phyloP scores from a whole-genome alignment of 2,329 filamentous ascomycete species.

The Ophiostoma sp. region DNA sequence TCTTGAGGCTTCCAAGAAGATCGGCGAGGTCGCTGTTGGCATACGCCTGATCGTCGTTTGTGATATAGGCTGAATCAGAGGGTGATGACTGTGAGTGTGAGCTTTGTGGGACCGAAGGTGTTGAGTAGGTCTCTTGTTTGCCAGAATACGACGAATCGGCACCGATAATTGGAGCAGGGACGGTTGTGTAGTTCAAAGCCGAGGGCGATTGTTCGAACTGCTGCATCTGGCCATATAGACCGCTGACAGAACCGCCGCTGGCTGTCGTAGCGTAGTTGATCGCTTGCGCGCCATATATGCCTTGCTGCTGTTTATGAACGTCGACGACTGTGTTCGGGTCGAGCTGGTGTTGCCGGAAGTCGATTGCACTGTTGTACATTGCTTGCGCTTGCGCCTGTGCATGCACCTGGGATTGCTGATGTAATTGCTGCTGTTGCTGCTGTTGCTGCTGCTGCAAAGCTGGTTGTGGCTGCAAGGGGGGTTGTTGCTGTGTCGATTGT shows the following conservation, averaged over 20 bases:
- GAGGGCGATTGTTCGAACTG: constrained; percentile 47
- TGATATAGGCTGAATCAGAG: constrained; percentile 47
- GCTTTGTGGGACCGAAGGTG: constrained; percentile 45
- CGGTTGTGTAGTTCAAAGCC: constrained; percentile 49
- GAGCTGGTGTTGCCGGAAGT: constrained; percentile 23
- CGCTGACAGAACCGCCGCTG: constrained; percentile 33
- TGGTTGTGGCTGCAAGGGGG: constrained; percentile 32
- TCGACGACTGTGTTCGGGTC: constrained; percentile 10
- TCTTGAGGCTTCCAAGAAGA: constrained; percentile 77
- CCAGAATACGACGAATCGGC: constrained; percentile 47
- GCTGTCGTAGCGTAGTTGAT: constrained; percentile 38
- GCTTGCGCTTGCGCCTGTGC: constrained; percentile 39
- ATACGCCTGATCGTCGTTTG: constrained; percentile 47
- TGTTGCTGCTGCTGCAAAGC: constrained; percentile 29
- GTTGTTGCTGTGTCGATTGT: constrained; percentile 31
- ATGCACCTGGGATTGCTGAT: constrained; percentile 27
- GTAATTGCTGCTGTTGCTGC: constrained; percentile 28
- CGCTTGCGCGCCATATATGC: constrained; percentile 46
- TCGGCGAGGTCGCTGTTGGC: constrained; percentile 69
- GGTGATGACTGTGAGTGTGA: constrained; percentile 39
- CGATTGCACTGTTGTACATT: constrained; percentile 35
- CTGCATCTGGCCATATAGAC: constrained; percentile 41
- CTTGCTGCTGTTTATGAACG: constrained; percentile 34
- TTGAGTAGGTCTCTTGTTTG: constrained; percentile 47
- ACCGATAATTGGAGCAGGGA: constrained; percentile 45